These are phyloP conservation scores for Plectosphaerella cucumerina DNA, from an alignment of 2,329 filamentous ascomycete genomes.

Conservation along the genomic window DNA sequence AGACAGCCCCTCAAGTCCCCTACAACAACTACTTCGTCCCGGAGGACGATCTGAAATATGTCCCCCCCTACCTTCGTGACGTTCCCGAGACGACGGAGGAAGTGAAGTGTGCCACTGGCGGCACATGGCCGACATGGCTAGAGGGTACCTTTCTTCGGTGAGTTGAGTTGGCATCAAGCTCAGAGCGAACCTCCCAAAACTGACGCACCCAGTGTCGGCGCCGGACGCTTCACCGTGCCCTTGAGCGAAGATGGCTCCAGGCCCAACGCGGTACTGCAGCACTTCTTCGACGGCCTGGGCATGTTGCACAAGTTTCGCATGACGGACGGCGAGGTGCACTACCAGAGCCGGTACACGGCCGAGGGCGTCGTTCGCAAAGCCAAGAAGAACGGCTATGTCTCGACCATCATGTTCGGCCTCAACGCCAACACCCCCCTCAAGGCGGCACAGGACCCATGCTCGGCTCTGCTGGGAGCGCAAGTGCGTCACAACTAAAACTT, in stretches of 20 bases:
- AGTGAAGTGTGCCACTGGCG: slow-evolving; percentile 5
- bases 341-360: slow-evolving; percentile 10
- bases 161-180: background rate
- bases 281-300: slow-evolving; percentile 12
- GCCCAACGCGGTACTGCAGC: slow-evolving; percentile 12
- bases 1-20: background rate
- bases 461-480: slow-evolving; percentile 10
- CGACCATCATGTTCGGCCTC: slow-evolving; percentile 7
- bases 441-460: slow-evolving; percentile 10
- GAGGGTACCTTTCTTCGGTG: slow-evolving; percentile 11
- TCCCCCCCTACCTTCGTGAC: slow-evolving; percentile 11
- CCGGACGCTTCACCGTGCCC: slow-evolving; percentile 8
- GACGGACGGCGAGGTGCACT: slow-evolving; percentile 5
- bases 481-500: slow-evolving; percentile 1
- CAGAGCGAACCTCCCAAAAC: background rate
- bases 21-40: slow-evolving; percentile 11
- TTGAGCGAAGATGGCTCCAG: slow-evolving; percentile 12
- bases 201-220: slow-evolving; percentile 5
- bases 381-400: slow-evolving; percentile 9
- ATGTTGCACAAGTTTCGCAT: slow-evolving; percentile 13
- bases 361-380: slow-evolving; percentile 10
- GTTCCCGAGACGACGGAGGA: slow-evolving; percentile 10
- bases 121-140: slow-evolving; percentile 10
- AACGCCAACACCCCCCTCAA: slow-evolving; percentile 11
- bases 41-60: slow-evolving; percentile 9